phyloP scores from a whole-genome alignment of 768 basidiomycete species.

The Suillus bovinus region DNA sequence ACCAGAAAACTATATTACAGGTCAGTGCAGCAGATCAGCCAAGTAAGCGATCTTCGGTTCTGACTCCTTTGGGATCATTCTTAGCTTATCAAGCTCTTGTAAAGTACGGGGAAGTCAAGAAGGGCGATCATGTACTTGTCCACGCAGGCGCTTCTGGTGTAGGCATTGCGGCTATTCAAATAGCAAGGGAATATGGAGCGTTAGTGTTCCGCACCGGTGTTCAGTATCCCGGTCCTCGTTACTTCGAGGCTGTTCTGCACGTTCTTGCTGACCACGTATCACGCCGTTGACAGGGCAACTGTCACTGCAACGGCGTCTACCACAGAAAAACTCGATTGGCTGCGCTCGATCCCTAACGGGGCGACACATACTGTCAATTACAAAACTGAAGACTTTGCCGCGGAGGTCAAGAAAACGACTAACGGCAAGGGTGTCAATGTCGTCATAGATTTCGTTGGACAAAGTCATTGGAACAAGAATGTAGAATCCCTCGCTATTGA shows the following conservation, averaged over 20 bases:
- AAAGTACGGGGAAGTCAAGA: slow-evolving; percentile 64
- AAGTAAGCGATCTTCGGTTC: slow-evolving; percentile 5
- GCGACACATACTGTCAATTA: slow-evolving; percentile 83
- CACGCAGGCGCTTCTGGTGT: slow-evolving; percentile 94
- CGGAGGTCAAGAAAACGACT: slow-evolving; percentile 69
- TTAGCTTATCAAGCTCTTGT: slow-evolving; percentile 66
- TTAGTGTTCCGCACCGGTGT: slow-evolving; percentile 38
- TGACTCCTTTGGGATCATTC: slow-evolving; percentile 11
- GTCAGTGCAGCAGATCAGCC: slow-evolving; percentile 37
- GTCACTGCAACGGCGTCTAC: slow-evolving; percentile 88
- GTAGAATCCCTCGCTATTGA: slow-evolving; percentile 68
- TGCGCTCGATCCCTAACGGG: slow-evolving; percentile 64
- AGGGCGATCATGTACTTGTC: slow-evolving; percentile 75
- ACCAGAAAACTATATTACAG: slow-evolving; percentile 88
- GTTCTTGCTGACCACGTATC: slow-evolving; percentile 12
- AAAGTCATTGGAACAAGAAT: slow-evolving; percentile 73
- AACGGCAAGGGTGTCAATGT: slow-evolving; percentile 75
- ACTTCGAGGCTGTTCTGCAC: slow-evolving; percentile 10
- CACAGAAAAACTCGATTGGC: slow-evolving; percentile 77
- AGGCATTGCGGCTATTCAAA: slow-evolving; percentile 84
- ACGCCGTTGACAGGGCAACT: slow-evolving; percentile 43
- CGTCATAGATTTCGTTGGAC: slow-evolving; percentile 83
- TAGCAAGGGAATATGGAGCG: slow-evolving; percentile 76
- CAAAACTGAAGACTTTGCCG: slow-evolving; percentile 78
- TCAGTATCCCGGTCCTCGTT: not conserved